Base-by-base conservation (phyloP, 1,139 yeast species). In the Kazachstania sp. region DNA sequence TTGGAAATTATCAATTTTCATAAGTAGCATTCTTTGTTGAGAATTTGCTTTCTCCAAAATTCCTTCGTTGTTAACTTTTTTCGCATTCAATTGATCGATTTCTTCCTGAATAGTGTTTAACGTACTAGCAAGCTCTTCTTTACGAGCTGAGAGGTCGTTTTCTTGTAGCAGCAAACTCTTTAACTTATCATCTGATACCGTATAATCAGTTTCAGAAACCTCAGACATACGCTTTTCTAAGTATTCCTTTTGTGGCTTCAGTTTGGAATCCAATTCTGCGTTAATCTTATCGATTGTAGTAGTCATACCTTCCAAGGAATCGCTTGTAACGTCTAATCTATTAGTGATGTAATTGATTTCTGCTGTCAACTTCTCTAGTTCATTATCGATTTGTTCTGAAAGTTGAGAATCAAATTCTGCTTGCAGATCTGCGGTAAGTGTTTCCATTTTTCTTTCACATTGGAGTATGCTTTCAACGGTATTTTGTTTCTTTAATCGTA, bases 1-100 rank as follows among this genome's bases (percentile, higher is more conserved):
- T 48, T 83, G 81, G 49, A 74, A 77, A 45, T 73, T 74, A 49
- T 84, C 90, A 45, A 86, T 67, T 49, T 75, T 75, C 49, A 74
- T 75, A 41, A 83, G 66, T 2, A 80, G 63, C 13, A 69, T 60
- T 3, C 75, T 65, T 57, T 85, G 94, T 45, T 75, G 77, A 5
- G 77, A 74, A 56, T 81, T 78, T 6, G 83, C 71, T 46, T 73
- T 72, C 32, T 71, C 70, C 46, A 81, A 63, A 4, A 70, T 58
- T 1, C 65, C 65, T 55, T 77, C 74, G 46, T 72, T 67, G 4
- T 59, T 58, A 5, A 54, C 60, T 46, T 62, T 54, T 40, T 64
- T 65, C 12, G 53, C 56, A 19, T 53, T 53, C 34, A 64, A 50
- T n/a, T 53, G 51, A 1, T 56, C 60, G 5, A 68, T 58, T 40